Evolutionary conservation across 345 rosid genomes (phyloP).

Genomic region (Arabidopsis thaliana): DNA sequence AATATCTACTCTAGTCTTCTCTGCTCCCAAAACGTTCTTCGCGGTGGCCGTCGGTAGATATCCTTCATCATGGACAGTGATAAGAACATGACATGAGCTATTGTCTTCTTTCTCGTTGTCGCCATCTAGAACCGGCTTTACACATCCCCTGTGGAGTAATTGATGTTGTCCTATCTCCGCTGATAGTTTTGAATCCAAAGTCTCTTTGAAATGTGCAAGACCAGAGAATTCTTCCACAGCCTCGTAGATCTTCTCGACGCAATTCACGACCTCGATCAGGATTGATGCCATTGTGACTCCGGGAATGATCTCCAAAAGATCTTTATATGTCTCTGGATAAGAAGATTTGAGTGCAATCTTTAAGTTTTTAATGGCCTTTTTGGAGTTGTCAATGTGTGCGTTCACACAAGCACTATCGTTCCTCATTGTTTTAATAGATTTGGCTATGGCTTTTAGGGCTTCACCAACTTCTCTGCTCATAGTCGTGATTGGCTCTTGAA

Average conservation of each 20-base stretch:
- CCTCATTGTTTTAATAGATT: constrained; percentile 59
- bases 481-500: constrained; percentile 54
- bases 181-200: constrained; percentile 46
- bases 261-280: constrained; percentile 55
- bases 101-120: constrained; percentile 27
- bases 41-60: constrained; percentile 39
- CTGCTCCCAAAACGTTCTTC: constrained; percentile 29
- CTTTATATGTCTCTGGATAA: constrained; percentile 40
- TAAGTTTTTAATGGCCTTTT: constrained; percentile 53
- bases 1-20: constrained; percentile 2
- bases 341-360: constrained; percentile 50
- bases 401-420: constrained; percentile 46
- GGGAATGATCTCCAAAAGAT: constrained; percentile 57
- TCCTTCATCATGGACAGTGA: constrained; percentile 46
- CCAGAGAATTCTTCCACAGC: constrained; percentile 60
- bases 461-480: constrained; percentile 59
- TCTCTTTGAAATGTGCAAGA: constrained; percentile 58
- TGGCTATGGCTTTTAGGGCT: constrained; percentile 63
- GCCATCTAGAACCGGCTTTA: constrained; percentile 59
- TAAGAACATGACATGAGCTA: constrained; percentile 45
- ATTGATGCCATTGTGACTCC: constrained; percentile 66
- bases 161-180: constrained; percentile 50
- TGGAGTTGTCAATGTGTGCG: constrained; percentile 57
- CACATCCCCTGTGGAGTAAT: constrained; percentile 61
- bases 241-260: constrained; percentile 56